Evolutionary conservation across 257 asterid species (phyloP).

Genomic region (Misopates orontium): DNA sequence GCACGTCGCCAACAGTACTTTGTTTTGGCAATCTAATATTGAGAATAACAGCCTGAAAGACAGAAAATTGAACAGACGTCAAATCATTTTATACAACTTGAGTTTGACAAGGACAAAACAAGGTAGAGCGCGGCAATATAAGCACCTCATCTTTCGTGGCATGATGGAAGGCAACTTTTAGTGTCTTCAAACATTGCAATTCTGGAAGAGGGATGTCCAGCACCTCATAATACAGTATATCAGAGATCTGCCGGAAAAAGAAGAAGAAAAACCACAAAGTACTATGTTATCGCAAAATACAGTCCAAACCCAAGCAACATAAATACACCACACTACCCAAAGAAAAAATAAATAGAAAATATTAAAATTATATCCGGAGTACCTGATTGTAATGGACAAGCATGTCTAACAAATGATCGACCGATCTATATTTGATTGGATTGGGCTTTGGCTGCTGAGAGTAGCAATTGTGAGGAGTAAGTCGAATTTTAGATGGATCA

Average conservation of each 20-base stretch:
- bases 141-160: conserved; percentile 95
- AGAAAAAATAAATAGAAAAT: neutral
- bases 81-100: neutral
- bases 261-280: neutral
- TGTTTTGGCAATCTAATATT: conserved; percentile 90
- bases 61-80: conserved; percentile 2
- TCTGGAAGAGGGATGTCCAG: conserved; percentile 99
- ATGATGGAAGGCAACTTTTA: conserved; percentile 95
- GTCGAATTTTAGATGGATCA: conserved; percentile 91
- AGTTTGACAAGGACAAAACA: conserved; percentile 10
- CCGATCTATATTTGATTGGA: conserved; percentile 82
- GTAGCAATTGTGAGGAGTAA: conserved; percentile 97
- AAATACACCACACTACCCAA: neutral
- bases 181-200: conserved; percentile 87
- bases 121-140: conserved; percentile 12
- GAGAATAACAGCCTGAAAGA: conserved; percentile 77
- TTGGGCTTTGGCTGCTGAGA: conserved; percentile 99
- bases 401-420: conserved; percentile 88
- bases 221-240: conserved; percentile 91
- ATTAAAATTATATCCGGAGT: conserved; percentile 13
- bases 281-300: too few species aligned
- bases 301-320: neutral
- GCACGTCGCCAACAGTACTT: conserved; percentile 97
- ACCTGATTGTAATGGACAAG: conserved; percentile 99
- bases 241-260: conserved; percentile 61